phyloP scores from a whole-genome alignment of 2,329 filamentous ascomycete species.

The Teratosphaeria pseudoeucalypti region DNA sequence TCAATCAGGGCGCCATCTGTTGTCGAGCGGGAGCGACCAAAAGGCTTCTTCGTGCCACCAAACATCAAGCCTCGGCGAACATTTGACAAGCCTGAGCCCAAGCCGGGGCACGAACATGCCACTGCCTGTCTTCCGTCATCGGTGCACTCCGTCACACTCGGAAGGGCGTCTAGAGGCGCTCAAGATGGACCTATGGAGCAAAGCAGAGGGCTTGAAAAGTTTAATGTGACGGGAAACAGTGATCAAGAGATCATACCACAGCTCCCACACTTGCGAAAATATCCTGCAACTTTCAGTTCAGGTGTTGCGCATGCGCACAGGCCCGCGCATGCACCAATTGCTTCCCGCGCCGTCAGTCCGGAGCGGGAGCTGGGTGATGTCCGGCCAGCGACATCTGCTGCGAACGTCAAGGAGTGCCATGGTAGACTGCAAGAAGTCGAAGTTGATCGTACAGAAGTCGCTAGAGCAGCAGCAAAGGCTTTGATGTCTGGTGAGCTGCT shows the following conservation, averaged over 20 bases:
- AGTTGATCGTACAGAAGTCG: background rate
- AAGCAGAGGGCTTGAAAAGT: background rate
- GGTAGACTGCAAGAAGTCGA: background rate
- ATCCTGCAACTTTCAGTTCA: background rate
- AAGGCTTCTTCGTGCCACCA: constrained; percentile 2
- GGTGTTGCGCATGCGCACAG: background rate
- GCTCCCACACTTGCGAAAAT: constrained; percentile 1
- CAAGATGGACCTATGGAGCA: background rate
- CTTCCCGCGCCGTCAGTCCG: background rate
- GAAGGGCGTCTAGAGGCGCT: background rate
- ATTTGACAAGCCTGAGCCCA: background rate
- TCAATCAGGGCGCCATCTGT: background rate
- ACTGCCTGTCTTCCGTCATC: background rate
- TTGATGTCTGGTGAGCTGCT: constrained; percentile 18
- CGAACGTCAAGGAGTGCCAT: background rate
- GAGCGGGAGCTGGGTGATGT: background rate
- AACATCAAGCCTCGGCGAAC: background rate
- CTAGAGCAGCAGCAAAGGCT: constrained; percentile 5
- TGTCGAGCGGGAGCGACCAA: background rate
- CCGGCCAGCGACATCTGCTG: background rate
- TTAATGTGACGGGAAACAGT: constrained; percentile 12
- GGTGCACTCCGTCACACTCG: background rate
- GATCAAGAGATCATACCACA: constrained; percentile 13
- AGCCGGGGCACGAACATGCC: background rate
- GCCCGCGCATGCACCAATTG: background rate